Evolutionary conservation across 176 grass and related monocot species (phyloP), one percentile per base, ranked within the genome.

Genomic region (Rhynchospora breviuscula): DNA sequence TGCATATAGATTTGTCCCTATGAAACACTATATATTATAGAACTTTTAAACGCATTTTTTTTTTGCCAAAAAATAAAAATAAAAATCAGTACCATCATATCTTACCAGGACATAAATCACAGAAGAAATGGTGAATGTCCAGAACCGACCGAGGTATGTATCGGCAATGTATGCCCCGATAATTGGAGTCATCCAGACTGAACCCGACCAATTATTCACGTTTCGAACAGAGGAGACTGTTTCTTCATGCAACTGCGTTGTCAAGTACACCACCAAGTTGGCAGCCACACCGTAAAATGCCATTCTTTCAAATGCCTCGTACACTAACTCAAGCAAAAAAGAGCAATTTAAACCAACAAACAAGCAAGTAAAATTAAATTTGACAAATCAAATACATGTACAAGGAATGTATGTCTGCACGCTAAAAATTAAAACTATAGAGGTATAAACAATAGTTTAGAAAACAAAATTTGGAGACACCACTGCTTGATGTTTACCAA

Each of bases 281-380:
- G 90, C 83, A 17, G 93, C 90, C 54, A 96, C 87, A 1, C 93
- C 90, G 31, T 92, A 96, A 88, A 92, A 96, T 21, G 93, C 93
- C 90, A 96, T 92, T 53, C 93, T 88, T 81, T 96, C 93, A 79
- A 92, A 92, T 48, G 86, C 73, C 72, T 95, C 93, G 45, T 95
- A 95, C 14, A 65, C 93, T 95, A 46, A 11, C 3, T 7, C n/a
- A 79, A 80, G 1, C 35, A 71, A 71, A 21, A 46, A 46, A 46
- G 45, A 70, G 14, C 22, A 79, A 43, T 8, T 69, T 40, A 45
- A 69, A 6, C 22, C 23, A 67, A 0, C 35, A 43, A 43, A 67
- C 65, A 7, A 68, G 15, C 0, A 40, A 67, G 5, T 17, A 57
- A 18, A 40, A 40, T 3, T 40, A 40, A 40, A 40, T 40, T 40